Conservation (phyloP, 164 flowering plant genomes). For the Tetrastigma voinierianum region DNA sequence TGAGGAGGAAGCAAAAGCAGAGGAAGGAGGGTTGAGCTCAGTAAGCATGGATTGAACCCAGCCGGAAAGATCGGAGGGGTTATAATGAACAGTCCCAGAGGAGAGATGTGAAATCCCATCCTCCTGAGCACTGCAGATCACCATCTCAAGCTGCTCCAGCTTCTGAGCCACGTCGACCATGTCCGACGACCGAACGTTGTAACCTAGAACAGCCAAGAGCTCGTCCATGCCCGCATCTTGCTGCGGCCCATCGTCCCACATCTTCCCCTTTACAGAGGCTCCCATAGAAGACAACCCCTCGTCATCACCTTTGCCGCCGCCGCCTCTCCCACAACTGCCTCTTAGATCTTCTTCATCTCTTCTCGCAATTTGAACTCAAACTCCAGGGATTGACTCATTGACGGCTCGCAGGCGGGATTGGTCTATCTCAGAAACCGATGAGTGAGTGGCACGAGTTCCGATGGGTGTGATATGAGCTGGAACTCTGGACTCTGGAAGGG, state of each 20-base stretch:
- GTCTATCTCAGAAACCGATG: neutral
- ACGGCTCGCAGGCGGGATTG: neutral
- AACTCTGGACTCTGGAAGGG: slow-evolving; percentile 12
- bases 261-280: slow-evolving; percentile 36
- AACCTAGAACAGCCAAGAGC: slow-evolving; percentile 73
- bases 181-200: slow-evolving; percentile 72
- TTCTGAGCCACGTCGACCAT: slow-evolving; percentile 86
- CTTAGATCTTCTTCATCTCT: slow-evolving; percentile 26
- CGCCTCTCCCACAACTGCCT: neutral
- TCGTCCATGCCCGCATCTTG: slow-evolving; percentile 67
- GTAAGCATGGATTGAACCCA: slow-evolving; percentile 77
- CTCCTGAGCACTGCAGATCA: slow-evolving; percentile 46
- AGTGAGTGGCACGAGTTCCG: slow-evolving; percentile 8
- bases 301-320: slow-evolving; percentile 11
- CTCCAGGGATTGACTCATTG: too few species aligned
- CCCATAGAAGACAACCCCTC: slow-evolving; percentile 12
- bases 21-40: slow-evolving; percentile 40
- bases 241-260: slow-evolving; percentile 37
- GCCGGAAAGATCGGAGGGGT: slow-evolving; percentile 70
- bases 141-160: slow-evolving; percentile 79
- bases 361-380: neutral
- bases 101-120: slow-evolving; percentile 56
- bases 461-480: slow-evolving; percentile 7
- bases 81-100: slow-evolving; percentile 72
- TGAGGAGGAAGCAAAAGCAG: slow-evolving; percentile 1